Evolutionary conservation across 306 rosid genomes (phyloP).

Genomic region (Prosopis cineraria): DNA sequence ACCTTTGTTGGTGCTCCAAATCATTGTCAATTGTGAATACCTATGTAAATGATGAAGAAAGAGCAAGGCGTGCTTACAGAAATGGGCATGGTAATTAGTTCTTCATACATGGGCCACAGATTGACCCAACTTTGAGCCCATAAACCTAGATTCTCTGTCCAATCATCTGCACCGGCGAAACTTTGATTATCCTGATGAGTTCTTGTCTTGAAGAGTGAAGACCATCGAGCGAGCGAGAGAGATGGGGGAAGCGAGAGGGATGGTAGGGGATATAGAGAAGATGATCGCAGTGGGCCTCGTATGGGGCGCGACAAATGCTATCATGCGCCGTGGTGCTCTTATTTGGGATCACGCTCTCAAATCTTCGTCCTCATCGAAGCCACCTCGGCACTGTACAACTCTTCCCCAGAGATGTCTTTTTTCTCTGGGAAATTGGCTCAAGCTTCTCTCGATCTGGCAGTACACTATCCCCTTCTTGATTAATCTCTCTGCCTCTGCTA

Average conservation of each 20-base stretch:
- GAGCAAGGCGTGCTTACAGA: too few species aligned
- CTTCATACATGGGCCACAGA: too few species aligned
- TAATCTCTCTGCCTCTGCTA: conserved; percentile 86
- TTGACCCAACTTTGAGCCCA: too few species aligned
- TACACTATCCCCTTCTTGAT: conserved; percentile 72
- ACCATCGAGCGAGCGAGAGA: background rate
- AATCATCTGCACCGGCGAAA: too few species aligned
- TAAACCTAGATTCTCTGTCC: too few species aligned
- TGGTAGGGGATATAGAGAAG: conserved; percentile 67
- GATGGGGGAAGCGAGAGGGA: background rate
- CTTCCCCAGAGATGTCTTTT: conserved; percentile 30
- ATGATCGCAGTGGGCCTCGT: conserved; percentile 84
- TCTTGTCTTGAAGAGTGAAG: background rate
- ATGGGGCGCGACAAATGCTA: conserved; percentile 94
- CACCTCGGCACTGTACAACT: conserved; percentile 13
- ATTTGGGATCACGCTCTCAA: conserved; percentile 78
- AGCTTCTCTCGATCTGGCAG: conserved; percentile 84
- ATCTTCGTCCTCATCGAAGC: conserved; percentile 43
- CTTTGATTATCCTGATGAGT: background rate
- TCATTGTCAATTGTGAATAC: too few species aligned
- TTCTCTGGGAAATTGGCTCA: conserved; percentile 65
- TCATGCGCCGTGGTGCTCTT: conserved; percentile 88
- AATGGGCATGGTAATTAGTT: too few species aligned
- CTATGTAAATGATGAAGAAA: too few species aligned
- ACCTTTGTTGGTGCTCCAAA: too few species aligned